These are phyloP conservation scores for Sclerotinia nivalis DNA, from an alignment of 2,329 filamentous ascomycete genomes.

Conservation along the genomic window DNA sequence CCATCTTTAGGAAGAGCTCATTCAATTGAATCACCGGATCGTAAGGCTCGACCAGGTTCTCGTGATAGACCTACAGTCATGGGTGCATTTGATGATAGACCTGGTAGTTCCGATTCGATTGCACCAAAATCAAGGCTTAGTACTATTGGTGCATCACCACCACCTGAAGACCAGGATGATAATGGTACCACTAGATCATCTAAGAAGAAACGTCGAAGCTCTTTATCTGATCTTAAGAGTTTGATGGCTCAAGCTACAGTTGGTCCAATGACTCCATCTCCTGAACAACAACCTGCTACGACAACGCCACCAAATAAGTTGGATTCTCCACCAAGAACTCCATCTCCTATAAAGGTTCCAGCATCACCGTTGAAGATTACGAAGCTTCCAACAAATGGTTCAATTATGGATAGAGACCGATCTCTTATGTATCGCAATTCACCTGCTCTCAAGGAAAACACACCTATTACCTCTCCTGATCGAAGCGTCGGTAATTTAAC, in stretches of 20 bases:
- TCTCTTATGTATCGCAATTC: conserved; percentile 31
- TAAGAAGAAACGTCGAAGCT: conserved; percentile 85
- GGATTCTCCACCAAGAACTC: conserved; percentile 39
- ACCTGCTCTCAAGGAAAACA: conserved; percentile 39
- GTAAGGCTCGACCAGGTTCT: conserved; percentile 52
- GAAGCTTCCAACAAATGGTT: conserved; percentile 38
- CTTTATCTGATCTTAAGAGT: conserved; percentile 78
- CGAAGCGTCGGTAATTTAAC: conserved; percentile 34
- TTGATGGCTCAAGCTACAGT: conserved; percentile 64
- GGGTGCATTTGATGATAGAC: conserved; percentile 64
- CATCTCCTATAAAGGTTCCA: conserved; percentile 31
- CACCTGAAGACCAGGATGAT: conserved; percentile 48
- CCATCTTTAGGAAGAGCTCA: conserved; percentile 67
- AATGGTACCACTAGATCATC: conserved; percentile 45
- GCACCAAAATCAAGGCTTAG: conserved; percentile 41
- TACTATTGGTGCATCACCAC: conserved; percentile 40
- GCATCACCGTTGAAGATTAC: conserved; percentile 24
- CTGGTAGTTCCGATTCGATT: conserved; percentile 53
- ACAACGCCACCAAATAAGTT: conserved; percentile 26
- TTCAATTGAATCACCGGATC: conserved; percentile 69
- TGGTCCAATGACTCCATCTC: conserved; percentile 44
- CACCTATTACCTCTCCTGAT: conserved; percentile 28
- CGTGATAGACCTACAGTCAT: conserved; percentile 61
- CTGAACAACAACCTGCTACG: conserved; percentile 7
- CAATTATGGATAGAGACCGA: conserved; percentile 35